phyloP scores from a whole-genome alignment of 2,329 filamentous ascomycete genomes.

The Cladosporium halotolerans region DNA sequence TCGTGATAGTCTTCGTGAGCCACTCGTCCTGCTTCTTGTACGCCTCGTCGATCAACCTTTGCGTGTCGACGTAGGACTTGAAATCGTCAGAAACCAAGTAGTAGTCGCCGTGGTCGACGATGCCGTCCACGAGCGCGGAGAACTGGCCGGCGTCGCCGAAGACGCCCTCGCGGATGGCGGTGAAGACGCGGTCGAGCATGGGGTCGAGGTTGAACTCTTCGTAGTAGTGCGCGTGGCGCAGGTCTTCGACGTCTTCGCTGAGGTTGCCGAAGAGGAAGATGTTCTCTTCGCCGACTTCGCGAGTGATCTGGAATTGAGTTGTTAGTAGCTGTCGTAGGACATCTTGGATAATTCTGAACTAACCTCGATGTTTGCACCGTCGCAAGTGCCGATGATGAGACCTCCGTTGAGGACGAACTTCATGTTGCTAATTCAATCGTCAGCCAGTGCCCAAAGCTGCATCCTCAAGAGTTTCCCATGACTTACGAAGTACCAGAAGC shows the following conservation, averaged over 20 bases:
- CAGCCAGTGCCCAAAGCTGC: background rate
- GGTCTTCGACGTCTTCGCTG: slow-evolving; percentile 91
- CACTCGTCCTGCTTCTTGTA: slow-evolving; percentile 91
- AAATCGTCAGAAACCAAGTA: slow-evolving; percentile 98
- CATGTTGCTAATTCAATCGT: slow-evolving; percentile 64
- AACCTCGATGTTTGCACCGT: slow-evolving; percentile 82
- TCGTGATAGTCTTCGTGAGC: slow-evolving; percentile 82
- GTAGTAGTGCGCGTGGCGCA: slow-evolving; percentile 85
- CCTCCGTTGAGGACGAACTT: slow-evolving; percentile 98
- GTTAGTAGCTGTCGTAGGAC: background rate
- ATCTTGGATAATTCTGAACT: background rate
- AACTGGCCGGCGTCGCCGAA: slow-evolving; percentile 80
- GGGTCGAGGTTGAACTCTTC: slow-evolving; percentile 70
- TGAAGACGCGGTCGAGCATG: slow-evolving; percentile 73
- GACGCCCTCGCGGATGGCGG: slow-evolving; percentile 67
- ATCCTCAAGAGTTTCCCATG: background rate
- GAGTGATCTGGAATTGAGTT: slow-evolving; percentile 62
- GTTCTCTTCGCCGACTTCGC: slow-evolving; percentile 92
- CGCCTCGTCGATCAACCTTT: slow-evolving; percentile 81
- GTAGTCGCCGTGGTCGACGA: slow-evolving; percentile 91
- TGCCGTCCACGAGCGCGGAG: slow-evolving; percentile 72
- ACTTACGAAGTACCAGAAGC: slow-evolving; percentile 65
- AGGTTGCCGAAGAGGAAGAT: slow-evolving; percentile 98
- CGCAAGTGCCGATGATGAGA: slow-evolving; percentile 94
- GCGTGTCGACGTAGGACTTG: slow-evolving; percentile 87